These are phyloP conservation scores for Penicillium psychrosexuale DNA, from an alignment of 2,329 filamentous ascomycete genomes.

Conservation along the genomic window DNA sequence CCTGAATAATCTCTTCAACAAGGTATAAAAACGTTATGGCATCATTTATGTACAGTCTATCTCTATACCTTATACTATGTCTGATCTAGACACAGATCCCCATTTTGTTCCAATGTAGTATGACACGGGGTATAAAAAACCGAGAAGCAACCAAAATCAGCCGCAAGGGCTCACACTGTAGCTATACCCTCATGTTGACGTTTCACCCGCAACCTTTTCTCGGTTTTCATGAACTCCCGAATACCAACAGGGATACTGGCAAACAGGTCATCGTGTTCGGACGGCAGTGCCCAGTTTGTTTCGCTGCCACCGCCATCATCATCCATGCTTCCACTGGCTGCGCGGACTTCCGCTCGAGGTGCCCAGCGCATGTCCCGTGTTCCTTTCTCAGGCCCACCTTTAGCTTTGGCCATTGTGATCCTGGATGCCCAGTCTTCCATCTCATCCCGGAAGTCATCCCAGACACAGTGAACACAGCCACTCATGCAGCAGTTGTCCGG, in stretches of 20 bases:
- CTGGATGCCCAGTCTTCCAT: constrained; percentile 80
- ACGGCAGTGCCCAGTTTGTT: constrained; percentile 58
- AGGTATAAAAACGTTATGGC: background rate
- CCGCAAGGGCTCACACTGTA: constrained; percentile 12
- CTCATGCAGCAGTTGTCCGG: constrained; percentile 99
- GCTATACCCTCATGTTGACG: constrained; percentile 54
- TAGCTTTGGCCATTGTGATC: constrained; percentile 58
- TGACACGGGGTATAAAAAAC: constrained; percentile 14
- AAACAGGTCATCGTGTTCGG: constrained; percentile 62
- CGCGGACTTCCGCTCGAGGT: constrained; percentile 43
- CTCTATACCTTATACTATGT: constrained; percentile 6
- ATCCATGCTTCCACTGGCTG: constrained; percentile 64
- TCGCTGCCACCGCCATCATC: constrained; percentile 76
- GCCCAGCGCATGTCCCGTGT: constrained; percentile 31
- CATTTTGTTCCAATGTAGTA: background rate
- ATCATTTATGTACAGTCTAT: constrained; percentile 18
- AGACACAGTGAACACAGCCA: constrained; percentile 95
- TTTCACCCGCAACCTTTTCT: constrained; percentile 81
- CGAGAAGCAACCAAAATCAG: background rate
- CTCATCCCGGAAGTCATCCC: constrained; percentile 88
- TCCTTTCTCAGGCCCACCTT: constrained; percentile 25
- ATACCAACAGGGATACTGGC: constrained; percentile 85
- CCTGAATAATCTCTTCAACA: background rate
- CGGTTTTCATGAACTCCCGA: constrained; percentile 93
- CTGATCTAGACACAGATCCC: constrained; percentile 2